Evolutionary conservation across 352 stramenopile genomes (phyloP).

Genomic region (Phytophthora uliginosa): DNA sequence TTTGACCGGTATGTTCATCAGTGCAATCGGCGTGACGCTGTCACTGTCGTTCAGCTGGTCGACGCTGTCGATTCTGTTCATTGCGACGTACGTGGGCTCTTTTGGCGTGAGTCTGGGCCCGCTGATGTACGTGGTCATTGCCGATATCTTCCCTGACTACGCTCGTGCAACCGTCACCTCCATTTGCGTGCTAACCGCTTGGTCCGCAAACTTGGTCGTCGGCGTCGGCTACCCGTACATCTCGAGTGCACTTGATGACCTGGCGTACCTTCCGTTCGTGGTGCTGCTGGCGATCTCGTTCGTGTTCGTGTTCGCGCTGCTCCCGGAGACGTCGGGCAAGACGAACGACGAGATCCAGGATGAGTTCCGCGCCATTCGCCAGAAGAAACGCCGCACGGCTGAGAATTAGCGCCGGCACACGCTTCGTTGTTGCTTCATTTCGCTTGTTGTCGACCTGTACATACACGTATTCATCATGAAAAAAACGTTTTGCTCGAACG

Average conservation of each 20-base stretch:
- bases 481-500: background rate
- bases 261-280: constrained; percentile 49
- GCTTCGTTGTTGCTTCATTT: background rate
- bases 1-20: constrained; percentile 48
- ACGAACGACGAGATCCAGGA: constrained; percentile 64
- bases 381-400: constrained; percentile 30
- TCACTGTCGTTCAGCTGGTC: constrained; percentile 39
- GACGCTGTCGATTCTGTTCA: constrained; percentile 51
- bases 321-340: constrained; percentile 59
- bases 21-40: constrained; percentile 45
- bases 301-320: constrained; percentile 40
- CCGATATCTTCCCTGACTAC: constrained; percentile 53
- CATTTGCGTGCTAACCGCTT: constrained; percentile 45
- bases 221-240: constrained; percentile 66
- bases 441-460: too few species aligned
- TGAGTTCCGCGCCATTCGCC: constrained; percentile 48
- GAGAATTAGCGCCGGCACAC: background rate
- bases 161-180: constrained; percentile 49
- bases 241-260: constrained; percentile 37
- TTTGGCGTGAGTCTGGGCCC: constrained; percentile 45
- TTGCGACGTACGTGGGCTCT: constrained; percentile 39
- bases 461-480: background rate
- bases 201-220: constrained; percentile 50
- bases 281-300: constrained; percentile 38
- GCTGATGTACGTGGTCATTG: constrained; percentile 57